Evolutionary conservation across 441 rosid species (phyloP), one percentile per base, ranked within the genome.

Genomic region (Rhodomyrtus psidioides): DNA sequence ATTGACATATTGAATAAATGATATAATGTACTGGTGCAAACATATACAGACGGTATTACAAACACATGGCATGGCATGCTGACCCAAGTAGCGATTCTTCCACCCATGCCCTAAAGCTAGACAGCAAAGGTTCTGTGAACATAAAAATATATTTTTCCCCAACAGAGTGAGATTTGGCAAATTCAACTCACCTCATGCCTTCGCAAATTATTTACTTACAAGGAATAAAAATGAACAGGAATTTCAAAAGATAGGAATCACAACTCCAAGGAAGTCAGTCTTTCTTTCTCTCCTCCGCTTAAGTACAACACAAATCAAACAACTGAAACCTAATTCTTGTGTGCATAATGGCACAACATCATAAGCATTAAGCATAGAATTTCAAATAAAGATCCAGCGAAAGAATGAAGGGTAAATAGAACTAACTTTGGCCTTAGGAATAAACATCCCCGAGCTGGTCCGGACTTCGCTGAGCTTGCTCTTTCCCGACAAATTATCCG

Each of bases 381-480:
- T 3, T 55, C 39, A 57, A 83, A 83, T 55, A 6, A 75, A 26
- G 62, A 55, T 55, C 16, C 2, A 12, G 9, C 15, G 16, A 82
- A 44, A 44, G 44, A 79, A 34, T 85, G 46, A 51, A 85, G 59
- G 34, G 51, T 39, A 58, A 86, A 55, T 24, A 83, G 84, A 87
- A 42, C 49, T 58, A 85, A 97, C 99, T 97, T 96, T 95, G 85
- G 85, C 97, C 92, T 97, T 96, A 55, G 94, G 46, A 89, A 97
- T 97, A 88, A 97, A 97, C 93, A 94, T 97, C 81, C 98, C 98
- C 14, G 99, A 97, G 91, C 99, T 97, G 17, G 99, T 97, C 23
- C 98, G 88, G 85, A 96, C 99, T 70, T 97, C 94, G 82, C 98
- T 96, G 44, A 94, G 93, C 90, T 92, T 92, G 89, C 98, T 93